Evolutionary conservation across 192 early-diverging fungal species (phyloP).

Genomic region (Podila epigama): DNA sequence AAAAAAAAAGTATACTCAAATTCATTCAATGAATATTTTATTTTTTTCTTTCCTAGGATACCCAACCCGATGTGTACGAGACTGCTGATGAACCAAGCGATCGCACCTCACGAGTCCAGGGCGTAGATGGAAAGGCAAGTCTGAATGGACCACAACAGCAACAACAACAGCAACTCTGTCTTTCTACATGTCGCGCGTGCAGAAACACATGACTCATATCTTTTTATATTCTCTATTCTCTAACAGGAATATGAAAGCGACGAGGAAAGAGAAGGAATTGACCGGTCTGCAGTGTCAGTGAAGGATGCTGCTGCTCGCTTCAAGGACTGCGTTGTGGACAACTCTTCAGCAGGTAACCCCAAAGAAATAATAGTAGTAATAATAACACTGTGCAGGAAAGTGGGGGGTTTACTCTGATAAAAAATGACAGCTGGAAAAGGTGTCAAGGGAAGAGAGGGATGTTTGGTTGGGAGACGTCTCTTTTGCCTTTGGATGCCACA

Average conservation of each 20-base stretch:
- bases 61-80: slow-evolving; percentile 88
- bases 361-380: neutral
- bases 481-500: too few species aligned
- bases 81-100: slow-evolving; percentile 66
- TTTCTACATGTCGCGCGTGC: too few species aligned
- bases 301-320: slow-evolving; percentile 66
- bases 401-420: too few species aligned
- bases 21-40: neutral
- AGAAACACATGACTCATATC: neutral
- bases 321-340: slow-evolving; percentile 58
- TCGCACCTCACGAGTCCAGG: slow-evolving; percentile 11
- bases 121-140: slow-evolving; percentile 32
- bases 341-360: slow-evolving; percentile 56
- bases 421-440: neutral
- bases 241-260: slow-evolving; percentile 53
- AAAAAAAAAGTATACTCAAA: neutral
- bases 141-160: too few species aligned
- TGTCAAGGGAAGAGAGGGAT: neutral
- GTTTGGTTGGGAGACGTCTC: neutral
- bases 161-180: too few species aligned
- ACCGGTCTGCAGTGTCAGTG: slow-evolving; percentile 58
- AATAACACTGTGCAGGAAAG: too few species aligned
- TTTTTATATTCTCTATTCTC: neutral
- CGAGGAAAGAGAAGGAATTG: slow-evolving; percentile 68
- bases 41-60: slow-evolving; percentile 53